Evolutionary conservation across 1,139 yeast species (phyloP).

Genomic region (Sugiyamaella pinicola): DNA sequence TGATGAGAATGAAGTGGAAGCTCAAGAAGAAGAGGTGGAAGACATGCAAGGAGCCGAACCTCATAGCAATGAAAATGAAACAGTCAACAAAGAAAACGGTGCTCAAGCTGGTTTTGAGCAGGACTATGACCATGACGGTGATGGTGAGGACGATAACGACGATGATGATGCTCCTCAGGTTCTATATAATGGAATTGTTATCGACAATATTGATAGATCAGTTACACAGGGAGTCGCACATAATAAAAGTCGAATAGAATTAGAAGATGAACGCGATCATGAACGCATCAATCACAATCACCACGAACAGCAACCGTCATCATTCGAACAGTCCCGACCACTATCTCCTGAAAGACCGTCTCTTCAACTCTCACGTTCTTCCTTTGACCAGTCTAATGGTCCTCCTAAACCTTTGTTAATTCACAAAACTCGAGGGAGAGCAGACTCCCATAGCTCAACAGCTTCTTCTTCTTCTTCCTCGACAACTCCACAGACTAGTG

Average conservation of each 20-base stretch:
- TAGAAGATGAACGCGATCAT: background rate
- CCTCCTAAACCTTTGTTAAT: slow-evolving; percentile 12
- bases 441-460: slow-evolving; percentile 5
- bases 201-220: slow-evolving; percentile 5
- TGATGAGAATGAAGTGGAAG: slow-evolving; percentile 33
- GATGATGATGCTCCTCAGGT: slow-evolving; percentile 10
- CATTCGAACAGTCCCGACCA: background rate
- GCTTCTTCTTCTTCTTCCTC: slow-evolving; percentile 1
- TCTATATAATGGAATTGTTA: slow-evolving; percentile 9
- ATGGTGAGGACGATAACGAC: background rate
- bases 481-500: background rate
- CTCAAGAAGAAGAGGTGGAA: slow-evolving; percentile 20
- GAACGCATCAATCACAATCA: background rate
- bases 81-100: background rate
- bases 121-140: background rate
- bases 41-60: no score
- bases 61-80: slow-evolving; percentile 18
- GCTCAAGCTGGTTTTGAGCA: background rate
- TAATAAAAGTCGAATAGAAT: background rate
- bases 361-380: background rate
- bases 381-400: background rate
- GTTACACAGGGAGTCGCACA: background rate
- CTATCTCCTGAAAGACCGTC: background rate
- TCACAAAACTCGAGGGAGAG: slow-evolving; percentile 12
- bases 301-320: background rate